Conservation (phyloP, 2,329 filamentous ascomycete genomes). For the Pseudogymnoascus pannorum region DNA sequence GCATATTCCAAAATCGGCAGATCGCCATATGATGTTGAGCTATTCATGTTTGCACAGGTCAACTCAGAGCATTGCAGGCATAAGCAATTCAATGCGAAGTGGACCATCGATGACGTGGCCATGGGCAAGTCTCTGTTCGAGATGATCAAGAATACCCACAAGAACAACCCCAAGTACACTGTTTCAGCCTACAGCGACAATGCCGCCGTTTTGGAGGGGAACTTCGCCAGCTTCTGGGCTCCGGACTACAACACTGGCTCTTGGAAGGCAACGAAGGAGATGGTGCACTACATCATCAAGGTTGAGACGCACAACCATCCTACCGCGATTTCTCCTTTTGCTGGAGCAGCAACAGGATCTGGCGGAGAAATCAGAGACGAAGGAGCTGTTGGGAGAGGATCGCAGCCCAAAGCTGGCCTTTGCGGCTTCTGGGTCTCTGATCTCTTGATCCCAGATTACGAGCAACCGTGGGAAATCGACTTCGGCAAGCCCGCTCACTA, state of each 20-base stretch:
- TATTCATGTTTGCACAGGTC: conserved; percentile 99
- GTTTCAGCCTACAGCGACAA: conserved; percentile 97
- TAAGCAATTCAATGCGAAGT: conserved; percentile 94
- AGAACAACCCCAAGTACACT: conserved; percentile 69
- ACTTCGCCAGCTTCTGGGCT: conserved; percentile 71
- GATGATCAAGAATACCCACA: conserved; percentile 96
- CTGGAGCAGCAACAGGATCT: conserved; percentile 89
- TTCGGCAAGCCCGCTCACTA: conserved; percentile 87
- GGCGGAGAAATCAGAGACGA: conserved; percentile 95
- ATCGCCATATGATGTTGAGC: conserved; percentile 78
- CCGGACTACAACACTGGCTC: conserved; percentile 79
- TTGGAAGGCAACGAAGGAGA: conserved; percentile 82
- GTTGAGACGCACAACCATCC: conserved; percentile 98
- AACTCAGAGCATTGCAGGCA: conserved; percentile 83
- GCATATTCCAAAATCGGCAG: conserved; percentile 60
- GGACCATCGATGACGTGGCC: conserved; percentile 81
- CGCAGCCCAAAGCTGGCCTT: conserved; percentile 85
- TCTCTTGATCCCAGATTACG: conserved; percentile 75
- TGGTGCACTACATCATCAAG: conserved; percentile 82
- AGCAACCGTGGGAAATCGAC: conserved; percentile 83
- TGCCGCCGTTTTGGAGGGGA: conserved; percentile 80
- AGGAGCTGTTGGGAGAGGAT: conserved; percentile 87
- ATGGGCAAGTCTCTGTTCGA: conserved; percentile 80
- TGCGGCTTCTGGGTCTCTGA: conserved; percentile 94
- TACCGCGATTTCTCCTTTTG: conserved; percentile 86